phyloP scores from a whole-genome alignment of 1,139 yeast species.

The Protomyces inouyei region DNA sequence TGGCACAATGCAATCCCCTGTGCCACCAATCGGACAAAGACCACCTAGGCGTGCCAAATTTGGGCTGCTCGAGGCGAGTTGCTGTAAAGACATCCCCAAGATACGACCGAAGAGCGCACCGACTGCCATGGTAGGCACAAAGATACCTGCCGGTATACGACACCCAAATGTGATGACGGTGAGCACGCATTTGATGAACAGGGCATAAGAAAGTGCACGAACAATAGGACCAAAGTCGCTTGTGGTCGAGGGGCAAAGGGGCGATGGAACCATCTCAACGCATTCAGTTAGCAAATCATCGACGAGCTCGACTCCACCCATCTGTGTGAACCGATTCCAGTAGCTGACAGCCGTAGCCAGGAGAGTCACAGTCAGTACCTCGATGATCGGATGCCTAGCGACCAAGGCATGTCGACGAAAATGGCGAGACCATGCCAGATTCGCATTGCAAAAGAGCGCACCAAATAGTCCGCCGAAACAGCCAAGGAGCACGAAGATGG shows the following conservation, averaged over 20 bases:
- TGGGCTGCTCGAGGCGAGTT: constrained; percentile 36
- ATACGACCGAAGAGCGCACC: constrained; percentile 63
- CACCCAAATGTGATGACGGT: constrained; percentile 58
- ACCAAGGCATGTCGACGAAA: constrained; percentile 45
- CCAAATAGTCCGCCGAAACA: constrained; percentile 58
- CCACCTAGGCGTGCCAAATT: not conserved
- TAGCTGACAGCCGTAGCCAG: constrained; percentile 51
- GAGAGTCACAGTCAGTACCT: constrained; percentile 48
- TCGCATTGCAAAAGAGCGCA: constrained; percentile 51
- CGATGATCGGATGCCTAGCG: constrained; percentile 46
- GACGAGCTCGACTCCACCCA: constrained; percentile 53
- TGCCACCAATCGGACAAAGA: not conserved
- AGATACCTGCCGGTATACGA: constrained; percentile 62
- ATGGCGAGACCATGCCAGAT: constrained; percentile 49
- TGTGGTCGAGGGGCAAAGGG: constrained; percentile 44
- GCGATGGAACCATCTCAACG: constrained; percentile 47
- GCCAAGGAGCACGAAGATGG: constrained; percentile 51
- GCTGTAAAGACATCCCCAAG: constrained; percentile 50
- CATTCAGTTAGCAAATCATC: constrained; percentile 53
- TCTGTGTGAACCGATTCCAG: constrained; percentile 52
- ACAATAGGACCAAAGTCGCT: not conserved
- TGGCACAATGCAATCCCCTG: constrained; percentile 34
- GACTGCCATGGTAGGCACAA: constrained; percentile 64
- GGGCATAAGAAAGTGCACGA: constrained; percentile 44
- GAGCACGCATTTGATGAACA: constrained; percentile 47